A percentile compares a stretch with the other conserved stretches of the same genome.
These are phyloP conservation scores for Fraxinus platypoda DNA, from an alignment of 305 asterid genomes.

Conservation along the genomic window DNA sequence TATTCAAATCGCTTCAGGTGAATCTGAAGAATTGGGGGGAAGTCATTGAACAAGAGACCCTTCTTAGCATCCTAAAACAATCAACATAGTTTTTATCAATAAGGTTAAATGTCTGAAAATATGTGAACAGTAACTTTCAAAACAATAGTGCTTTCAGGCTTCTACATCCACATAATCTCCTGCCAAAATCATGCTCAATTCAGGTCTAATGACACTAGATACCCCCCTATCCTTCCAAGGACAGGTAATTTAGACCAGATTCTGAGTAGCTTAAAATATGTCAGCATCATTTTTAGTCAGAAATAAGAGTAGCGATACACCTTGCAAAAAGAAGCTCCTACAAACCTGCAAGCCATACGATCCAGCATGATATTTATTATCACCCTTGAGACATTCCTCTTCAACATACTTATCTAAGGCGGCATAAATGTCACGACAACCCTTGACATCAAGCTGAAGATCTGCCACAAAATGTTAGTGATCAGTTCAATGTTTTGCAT, in stretches of 20 bases:
- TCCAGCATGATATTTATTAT: constrained; percentile 58
- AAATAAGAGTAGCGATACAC: background rate
- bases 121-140: background rate
- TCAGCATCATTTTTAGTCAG: background rate
- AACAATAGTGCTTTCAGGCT: background rate
- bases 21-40: constrained; percentile 65
- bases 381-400: constrained; percentile 56
- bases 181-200: background rate
- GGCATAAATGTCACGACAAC: constrained; percentile 60
- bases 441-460: constrained; percentile 73
- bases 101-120: background rate
- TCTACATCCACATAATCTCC: background rate
- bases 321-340: constrained; percentile 5
- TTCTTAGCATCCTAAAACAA: constrained; percentile 64
- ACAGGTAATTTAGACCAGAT: background rate
- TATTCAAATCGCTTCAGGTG: constrained; percentile 66
- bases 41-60: constrained; percentile 55
- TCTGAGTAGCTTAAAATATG: background rate
- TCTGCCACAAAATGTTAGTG: constrained; percentile 34
- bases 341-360: constrained; percentile 62
- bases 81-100: constrained; percentile 1
- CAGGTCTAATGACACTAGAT: background rate
- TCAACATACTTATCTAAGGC: constrained; percentile 59
- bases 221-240: background rate
- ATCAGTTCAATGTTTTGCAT: background rate